Base-by-base conservation (phyloP, 2,329 filamentous ascomycete species). In the Cladorrhinum sp. region DNA sequence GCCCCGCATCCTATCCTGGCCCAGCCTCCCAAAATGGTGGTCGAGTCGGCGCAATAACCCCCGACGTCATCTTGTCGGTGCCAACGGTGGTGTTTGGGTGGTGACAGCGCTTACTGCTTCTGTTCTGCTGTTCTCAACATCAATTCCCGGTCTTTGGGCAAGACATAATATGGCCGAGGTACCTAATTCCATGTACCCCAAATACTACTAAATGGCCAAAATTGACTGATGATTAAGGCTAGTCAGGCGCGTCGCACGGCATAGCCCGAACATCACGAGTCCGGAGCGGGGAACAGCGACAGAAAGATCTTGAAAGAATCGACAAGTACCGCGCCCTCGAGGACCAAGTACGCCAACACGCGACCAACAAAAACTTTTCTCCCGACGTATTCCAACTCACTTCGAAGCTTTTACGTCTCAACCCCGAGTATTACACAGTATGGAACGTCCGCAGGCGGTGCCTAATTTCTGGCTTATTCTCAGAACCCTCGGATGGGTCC, bases 351-450 rank as follows among this genome's bases (percentile, higher is more conserved):
- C 63, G 57, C 53, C 21, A 30, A 7, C 64, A 81, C 78, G 72
- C 81, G 61, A 67, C 74, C 1, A 73, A 79, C 55, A 73, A 71
- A 63, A 76, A 82, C 66, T 82, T 80, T 72, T 80, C 80, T 48
- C 67, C 77, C 59, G 79, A 85, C 59, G 83, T 86, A 46, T 84
- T 93, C 68, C 77, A 83, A 64, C 82, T 90, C 58, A 90, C 88
- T 33, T 87, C 88, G n/a, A 86, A 85, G 67, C 83, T 95, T 50
- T 81, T 94, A 58, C 83, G 82, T 52, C 83, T 88, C 69, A 96
- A 96, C 73, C 91, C 91, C 24, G 91, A 96, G 75, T 93, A 93
- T 79, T 95, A 95, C 77, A 94, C 91, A 60, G 83, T 92, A 82
- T 96, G 91, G 91, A 96, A 96, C 81, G 84, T 88, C 77, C 88